Evolutionary conservation across 495 filamentous ascomycete species (phyloP).

Genomic region (Zalerion maritima): DNA sequence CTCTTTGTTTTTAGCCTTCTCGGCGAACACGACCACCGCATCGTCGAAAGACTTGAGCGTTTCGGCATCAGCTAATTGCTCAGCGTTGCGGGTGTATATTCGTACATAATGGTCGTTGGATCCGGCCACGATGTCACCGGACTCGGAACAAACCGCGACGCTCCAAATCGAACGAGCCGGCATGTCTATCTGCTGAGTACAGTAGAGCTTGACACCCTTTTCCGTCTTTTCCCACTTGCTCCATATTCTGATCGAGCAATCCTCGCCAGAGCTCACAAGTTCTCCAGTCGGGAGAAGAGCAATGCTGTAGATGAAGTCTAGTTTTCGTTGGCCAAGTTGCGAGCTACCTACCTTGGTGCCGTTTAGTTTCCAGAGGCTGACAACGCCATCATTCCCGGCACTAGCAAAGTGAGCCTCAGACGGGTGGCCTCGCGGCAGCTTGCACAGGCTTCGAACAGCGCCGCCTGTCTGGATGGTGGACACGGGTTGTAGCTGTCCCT

Average conservation of each 20-base stretch:
- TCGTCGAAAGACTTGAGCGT: slow-evolving; percentile 57
- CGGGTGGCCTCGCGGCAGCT: slow-evolving; percentile 55
- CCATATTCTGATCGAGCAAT: slow-evolving; percentile 86
- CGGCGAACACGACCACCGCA: no score
- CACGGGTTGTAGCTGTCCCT: slow-evolving; percentile 62
- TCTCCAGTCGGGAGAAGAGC: slow-evolving; percentile 66
- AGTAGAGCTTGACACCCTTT: no score
- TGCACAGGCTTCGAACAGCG: slow-evolving; percentile 76
- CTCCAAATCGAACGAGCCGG: slow-evolving; percentile 95
- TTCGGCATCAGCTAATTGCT: slow-evolving; percentile 49
- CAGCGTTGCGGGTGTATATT: slow-evolving; percentile 61
- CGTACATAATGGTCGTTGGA: slow-evolving; percentile 81
- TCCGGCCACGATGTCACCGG: slow-evolving; percentile 82
- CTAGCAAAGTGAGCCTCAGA: slow-evolving; percentile 79
- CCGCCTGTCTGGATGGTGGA: slow-evolving; percentile 62
- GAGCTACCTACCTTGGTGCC: slow-evolving; percentile 59
- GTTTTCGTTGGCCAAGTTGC: no score
- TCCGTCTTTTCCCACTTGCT: slow-evolving; percentile 49
- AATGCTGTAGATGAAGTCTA: slow-evolving; percentile 93
- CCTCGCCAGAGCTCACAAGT: slow-evolving; percentile 81
- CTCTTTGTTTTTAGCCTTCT: slow-evolving; percentile 77
- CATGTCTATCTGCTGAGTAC: slow-evolving; percentile 91
- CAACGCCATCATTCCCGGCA: slow-evolving; percentile 74
- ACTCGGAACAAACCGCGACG: slow-evolving; percentile 65
- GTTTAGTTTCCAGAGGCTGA: slow-evolving; percentile 68